Evolutionary conservation across 345 rosid genomes (phyloP), one percentile per base, ranked within the genome.

Genomic region (Dipteronia dyeriana): DNA sequence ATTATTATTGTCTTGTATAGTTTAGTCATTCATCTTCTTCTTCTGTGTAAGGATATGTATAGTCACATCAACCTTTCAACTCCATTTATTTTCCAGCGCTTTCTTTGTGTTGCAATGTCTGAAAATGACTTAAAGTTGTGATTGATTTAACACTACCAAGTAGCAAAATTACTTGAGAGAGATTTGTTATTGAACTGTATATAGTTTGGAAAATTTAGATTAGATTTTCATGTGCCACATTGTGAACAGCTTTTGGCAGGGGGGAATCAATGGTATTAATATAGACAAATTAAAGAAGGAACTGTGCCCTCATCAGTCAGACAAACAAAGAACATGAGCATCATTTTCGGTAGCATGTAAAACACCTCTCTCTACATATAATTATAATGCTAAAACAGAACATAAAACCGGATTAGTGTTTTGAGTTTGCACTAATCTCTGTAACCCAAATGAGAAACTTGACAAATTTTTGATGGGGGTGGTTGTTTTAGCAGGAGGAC

Each of bases 291-390:
- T n/a, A n/a, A 62, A 7, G 38, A 74, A 7, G 70, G 41, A 12
- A 23, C 71, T 56, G 64, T 25, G 74, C 41, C 17, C 67, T 25
- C 56, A 7, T 38, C 56, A 60, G 17, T 41, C 20, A 54, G 61
- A 51, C 59, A 60, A 65, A 53, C 78, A 75, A 34, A 49, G 34
- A 76, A 75, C 72, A 53, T 63, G 38, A 59, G 62, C 29, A 70
- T 76, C 77, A 62, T 34, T 75, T 62, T 80, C 66, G 85, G 85
- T 79, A 63, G 73, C 38, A 74, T 10, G 84, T 68, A 60, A 60
- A 57, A 66, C 75, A 76, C 83, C 84, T 39, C 38, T 85, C 84
- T 39, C 38, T 34, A 34, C 4, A 34, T 34, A 34, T 34, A 34
- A 45, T 45, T 45, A 29, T 5, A 49, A 7, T 65, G 49, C n/a